phyloP scores from a whole-genome alignment of 768 basidiomycete genomes.

The Boletus reticuloceps region DNA sequence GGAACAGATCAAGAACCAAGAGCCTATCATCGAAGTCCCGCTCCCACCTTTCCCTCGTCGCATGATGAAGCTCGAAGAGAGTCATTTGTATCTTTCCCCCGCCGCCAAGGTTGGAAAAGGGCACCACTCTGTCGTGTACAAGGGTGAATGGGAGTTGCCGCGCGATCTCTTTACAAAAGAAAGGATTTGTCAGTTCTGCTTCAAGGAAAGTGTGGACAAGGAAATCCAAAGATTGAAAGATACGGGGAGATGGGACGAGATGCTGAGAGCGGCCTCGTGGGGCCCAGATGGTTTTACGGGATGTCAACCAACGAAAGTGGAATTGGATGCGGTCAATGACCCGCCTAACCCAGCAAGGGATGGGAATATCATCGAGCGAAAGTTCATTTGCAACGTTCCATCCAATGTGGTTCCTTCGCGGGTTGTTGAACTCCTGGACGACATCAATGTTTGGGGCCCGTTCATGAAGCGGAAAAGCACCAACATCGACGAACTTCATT shows the following conservation, averaged over 20 bases:
- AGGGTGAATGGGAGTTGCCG: conserved; percentile 53
- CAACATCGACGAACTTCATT: background rate
- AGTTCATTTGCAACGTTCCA: conserved; percentile 12
- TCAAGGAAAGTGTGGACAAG: conserved; percentile 29
- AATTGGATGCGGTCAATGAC: background rate
- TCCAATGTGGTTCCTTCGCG: background rate
- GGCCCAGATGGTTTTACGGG: conserved; percentile 8
- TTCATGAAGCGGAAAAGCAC: background rate
- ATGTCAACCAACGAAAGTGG: background rate
- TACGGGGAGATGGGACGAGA: conserved; percentile 18
- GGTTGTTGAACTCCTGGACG: background rate
- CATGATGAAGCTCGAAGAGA: conserved; percentile 31
- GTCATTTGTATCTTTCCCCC: conserved; percentile 50
- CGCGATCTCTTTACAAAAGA: conserved; percentile 36
- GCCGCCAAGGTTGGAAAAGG: conserved; percentile 39
- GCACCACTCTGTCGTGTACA: conserved; percentile 51
- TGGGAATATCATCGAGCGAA: conserved; percentile 18
- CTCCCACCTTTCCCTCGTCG: conserved; percentile 27
- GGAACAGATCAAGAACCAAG: conserved; percentile 22
- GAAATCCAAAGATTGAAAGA: conserved; percentile 23
- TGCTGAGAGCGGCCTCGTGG: conserved; percentile 13
- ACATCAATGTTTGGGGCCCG: background rate
- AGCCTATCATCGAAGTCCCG: conserved; percentile 29
- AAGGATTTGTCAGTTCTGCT: conserved; percentile 39
- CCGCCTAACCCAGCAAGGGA: background rate